Percentiles rank a stretch among this genome's conserved stretches.
These are phyloP conservation scores for Zopfia rhizophila DNA, from an alignment of 2,329 filamentous ascomycete genomes.

Conservation along the genomic window DNA sequence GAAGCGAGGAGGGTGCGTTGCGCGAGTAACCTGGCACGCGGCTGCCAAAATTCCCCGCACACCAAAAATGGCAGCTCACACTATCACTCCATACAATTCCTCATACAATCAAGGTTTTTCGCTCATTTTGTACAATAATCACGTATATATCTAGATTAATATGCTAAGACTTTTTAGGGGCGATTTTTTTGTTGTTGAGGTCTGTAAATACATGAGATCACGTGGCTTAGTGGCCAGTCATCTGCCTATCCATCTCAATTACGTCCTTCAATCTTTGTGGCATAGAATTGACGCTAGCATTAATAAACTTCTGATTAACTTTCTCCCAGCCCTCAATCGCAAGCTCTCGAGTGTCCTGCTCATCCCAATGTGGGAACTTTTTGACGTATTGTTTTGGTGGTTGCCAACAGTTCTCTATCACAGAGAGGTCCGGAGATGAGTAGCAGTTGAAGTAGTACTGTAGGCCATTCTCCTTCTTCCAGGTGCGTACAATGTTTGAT, in stretches of 20 bases:
- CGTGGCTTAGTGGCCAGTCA: conserved; percentile 15
- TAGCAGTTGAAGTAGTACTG: conserved; percentile 21
- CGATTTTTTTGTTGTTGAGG: no score
- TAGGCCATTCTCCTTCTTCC: conserved; percentile 13
- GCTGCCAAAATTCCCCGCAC: no score
- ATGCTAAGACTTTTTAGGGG: no score
- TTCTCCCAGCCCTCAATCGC: conserved; percentile 12
- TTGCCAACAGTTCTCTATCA: conserved; percentile 24
- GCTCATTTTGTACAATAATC: no score
- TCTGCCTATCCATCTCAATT: conserved; percentile 12
- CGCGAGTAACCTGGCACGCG: no score
- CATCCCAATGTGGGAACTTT: conserved; percentile 15
- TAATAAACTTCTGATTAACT: conserved; percentile 11
- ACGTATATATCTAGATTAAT: no score
- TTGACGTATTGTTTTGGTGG: conserved; percentile 14
- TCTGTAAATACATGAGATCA: no score
- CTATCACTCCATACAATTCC: no score
- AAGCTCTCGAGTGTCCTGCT: conserved; percentile 12
- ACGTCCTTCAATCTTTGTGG: conserved; percentile 5
- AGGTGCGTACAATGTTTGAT: conserved; percentile 16
- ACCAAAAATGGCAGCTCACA: no score
- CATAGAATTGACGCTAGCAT: conserved; percentile 12
- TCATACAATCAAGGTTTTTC: no score
- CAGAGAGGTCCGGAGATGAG: conserved; percentile 15
- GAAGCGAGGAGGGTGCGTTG: no score